Percentiles rank a stretch among this genome's conserved stretches.
These are phyloP conservation scores for Citrus mangshanensis DNA, from an alignment of 345 rosid genomes.

Conservation along the genomic window DNA sequence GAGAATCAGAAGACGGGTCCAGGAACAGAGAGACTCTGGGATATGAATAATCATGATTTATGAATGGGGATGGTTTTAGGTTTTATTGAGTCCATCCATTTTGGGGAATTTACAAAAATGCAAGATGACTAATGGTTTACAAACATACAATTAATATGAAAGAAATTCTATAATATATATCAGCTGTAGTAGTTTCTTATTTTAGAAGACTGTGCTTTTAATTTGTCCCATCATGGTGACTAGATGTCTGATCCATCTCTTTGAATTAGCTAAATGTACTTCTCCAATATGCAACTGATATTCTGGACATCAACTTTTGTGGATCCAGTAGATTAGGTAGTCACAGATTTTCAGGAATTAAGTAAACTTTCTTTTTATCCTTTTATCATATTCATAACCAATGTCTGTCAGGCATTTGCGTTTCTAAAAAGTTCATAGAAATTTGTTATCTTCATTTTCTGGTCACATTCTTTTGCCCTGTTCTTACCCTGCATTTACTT, in stretches of 20 bases:
- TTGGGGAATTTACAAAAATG: background rate
- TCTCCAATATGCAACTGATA: background rate
- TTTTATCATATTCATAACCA: background rate
- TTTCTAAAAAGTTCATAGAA: background rate
- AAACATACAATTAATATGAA: background rate
- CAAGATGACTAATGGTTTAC: background rate
- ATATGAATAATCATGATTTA: slow-evolving; percentile 34
- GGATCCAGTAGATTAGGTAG: background rate
- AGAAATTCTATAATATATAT: background rate
- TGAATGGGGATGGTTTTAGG: background rate
- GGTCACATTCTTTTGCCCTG: background rate
- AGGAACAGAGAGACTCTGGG: slow-evolving; percentile 81
- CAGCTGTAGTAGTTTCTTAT: background rate
- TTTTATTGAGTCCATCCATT: background rate
- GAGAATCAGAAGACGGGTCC: slow-evolving; percentile 67
- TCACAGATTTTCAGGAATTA: background rate
- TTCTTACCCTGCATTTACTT: background rate
- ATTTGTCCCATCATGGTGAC: too few species aligned
- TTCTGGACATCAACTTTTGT: background rate
- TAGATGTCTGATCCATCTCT: background rate
- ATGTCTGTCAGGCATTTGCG: background rate
- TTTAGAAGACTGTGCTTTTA: background rate
- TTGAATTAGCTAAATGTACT: background rate
- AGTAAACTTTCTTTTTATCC: background rate
- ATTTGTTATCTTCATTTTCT: background rate